A percentile compares a stretch with the other conserved stretches of the same genome.
These are phyloP conservation scores for Apiospora rasikravindrae DNA, from an alignment of 2,329 filamentous ascomycete species.

Conservation along the genomic window DNA sequence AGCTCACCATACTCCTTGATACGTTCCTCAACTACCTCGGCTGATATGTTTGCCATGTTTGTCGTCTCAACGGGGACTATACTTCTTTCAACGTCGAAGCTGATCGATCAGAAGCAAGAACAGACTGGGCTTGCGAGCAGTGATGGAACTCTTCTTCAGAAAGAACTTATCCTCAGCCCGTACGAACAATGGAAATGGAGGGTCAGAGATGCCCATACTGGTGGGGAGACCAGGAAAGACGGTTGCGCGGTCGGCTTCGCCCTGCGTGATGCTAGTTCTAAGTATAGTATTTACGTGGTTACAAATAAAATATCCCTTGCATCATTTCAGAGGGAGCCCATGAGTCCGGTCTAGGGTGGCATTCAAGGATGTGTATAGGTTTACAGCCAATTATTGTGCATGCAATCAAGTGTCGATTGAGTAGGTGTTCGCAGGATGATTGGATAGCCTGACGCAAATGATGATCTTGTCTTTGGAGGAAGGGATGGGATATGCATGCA, in stretches of 20 bases:
- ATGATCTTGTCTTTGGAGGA: background rate
- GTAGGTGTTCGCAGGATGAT: background rate
- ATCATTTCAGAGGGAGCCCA: background rate
- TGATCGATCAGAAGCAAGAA: background rate
- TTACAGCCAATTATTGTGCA: background rate
- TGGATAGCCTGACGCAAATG: background rate
- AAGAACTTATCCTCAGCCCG: background rate
- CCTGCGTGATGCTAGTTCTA: background rate
- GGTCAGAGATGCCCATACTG: background rate
- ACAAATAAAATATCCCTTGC: background rate
- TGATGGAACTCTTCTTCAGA: background rate
- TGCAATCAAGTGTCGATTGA: background rate
- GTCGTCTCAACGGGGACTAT: background rate
- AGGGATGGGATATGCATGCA: background rate
- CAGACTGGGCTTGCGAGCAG: background rate
- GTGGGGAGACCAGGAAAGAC: too few species aligned
- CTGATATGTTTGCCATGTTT: conserved; percentile 36
- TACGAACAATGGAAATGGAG: background rate
- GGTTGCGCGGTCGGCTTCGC: too few species aligned
- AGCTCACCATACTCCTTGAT: conserved; percentile 43
- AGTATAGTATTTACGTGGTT: background rate
- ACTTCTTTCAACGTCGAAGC: background rate
- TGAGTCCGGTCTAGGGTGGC: background rate
- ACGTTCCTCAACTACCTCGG: conserved; percentile 34
- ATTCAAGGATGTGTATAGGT: background rate